phyloP scores from a whole-genome alignment of 1,284 basidiomycete genomes.

The Austroboletus novae-zelandiae region DNA sequence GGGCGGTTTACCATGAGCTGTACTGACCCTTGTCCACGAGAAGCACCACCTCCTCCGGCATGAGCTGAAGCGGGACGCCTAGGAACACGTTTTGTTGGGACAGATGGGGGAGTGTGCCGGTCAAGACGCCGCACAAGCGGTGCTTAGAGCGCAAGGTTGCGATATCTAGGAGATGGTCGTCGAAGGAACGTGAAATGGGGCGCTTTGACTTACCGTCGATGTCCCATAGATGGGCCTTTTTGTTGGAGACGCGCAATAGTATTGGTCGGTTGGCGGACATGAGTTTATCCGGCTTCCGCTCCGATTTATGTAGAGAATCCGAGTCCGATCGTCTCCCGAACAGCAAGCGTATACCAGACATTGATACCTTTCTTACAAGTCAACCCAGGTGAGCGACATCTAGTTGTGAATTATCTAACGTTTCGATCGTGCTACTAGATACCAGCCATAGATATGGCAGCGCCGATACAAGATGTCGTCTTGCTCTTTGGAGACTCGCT shows the following conservation, averaged over 20 bases:
- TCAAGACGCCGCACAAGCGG: slow-evolving; percentile 81
- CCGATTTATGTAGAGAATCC: neutral
- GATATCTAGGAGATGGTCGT: slow-evolving; percentile 55
- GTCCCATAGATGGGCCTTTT: slow-evolving; percentile 76
- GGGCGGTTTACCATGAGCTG: neutral
- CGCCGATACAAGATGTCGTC: slow-evolving; percentile 40
- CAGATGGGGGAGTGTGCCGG: slow-evolving; percentile 91
- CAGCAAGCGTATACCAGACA: too few species aligned
- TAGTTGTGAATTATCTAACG: neutral
- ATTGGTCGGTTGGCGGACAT: slow-evolving; percentile 28
- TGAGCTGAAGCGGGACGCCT: slow-evolving; percentile 83
- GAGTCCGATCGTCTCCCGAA: too few species aligned
- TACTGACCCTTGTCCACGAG: slow-evolving; percentile 73
- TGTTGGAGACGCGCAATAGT: slow-evolving; percentile 62
- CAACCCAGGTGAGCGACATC: too few species aligned
- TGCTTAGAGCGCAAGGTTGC: slow-evolving; percentile 75
- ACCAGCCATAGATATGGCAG: neutral
- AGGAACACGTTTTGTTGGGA: slow-evolving; percentile 97
- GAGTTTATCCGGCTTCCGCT: neutral
- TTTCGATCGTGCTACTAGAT: neutral
- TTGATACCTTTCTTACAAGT: too few species aligned
- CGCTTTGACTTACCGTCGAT: slow-evolving; percentile 56
- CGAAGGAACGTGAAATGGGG: neutral
- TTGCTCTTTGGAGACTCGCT: slow-evolving; percentile 79
- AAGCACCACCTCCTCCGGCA: slow-evolving; percentile 90